A percentile compares a stretch with the other conserved stretches of the same genome.
Evolutionary conservation across 1,284 basidiomycete species (phyloP).

Genomic region (Omphalotus olearius): DNA sequence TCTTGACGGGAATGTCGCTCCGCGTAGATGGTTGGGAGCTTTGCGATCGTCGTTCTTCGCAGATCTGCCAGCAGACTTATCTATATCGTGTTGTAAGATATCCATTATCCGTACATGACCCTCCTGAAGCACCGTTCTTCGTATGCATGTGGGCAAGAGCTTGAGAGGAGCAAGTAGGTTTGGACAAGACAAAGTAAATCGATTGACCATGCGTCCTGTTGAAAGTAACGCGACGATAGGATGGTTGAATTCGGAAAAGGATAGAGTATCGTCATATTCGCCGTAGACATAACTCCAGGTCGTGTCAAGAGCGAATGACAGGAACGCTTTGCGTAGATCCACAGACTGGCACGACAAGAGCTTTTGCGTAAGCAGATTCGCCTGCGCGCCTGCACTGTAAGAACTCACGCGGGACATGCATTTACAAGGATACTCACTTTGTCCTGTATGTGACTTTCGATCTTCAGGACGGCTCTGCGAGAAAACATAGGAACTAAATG

Average conservation of each 20-base stretch:
- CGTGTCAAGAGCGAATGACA: not conserved
- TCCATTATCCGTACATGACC: too few species aligned
- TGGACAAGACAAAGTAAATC: too few species aligned
- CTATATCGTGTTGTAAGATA: too few species aligned
- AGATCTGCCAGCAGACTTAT: too few species aligned
- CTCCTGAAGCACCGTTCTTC: too few species aligned
- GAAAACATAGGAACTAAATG: conserved; percentile 22
- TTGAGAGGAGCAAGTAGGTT: too few species aligned
- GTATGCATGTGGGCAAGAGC: too few species aligned
- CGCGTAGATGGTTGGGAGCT: too few species aligned
- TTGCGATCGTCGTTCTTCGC: too few species aligned
- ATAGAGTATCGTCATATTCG: conserved; percentile 12
- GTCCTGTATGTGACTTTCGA: conserved; percentile 18
- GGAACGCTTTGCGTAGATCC: not conserved
- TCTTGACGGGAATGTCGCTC: too few species aligned
- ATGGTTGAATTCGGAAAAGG: conserved; percentile 19
- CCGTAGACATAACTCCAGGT: not conserved
- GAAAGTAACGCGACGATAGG: conserved; percentile 9
- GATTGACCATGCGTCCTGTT: too few species aligned
- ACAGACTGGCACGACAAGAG: not conserved
- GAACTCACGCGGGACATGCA: too few species aligned
- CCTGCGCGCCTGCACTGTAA: not conserved
- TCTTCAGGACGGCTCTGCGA: conserved; percentile 18
- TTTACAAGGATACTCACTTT: conserved; percentile 14
- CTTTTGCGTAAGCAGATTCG: conserved; percentile 7